phyloP scores from a whole-genome alignment of 371 early-diverging fungal species.

The Coemansia sp. region DNA sequence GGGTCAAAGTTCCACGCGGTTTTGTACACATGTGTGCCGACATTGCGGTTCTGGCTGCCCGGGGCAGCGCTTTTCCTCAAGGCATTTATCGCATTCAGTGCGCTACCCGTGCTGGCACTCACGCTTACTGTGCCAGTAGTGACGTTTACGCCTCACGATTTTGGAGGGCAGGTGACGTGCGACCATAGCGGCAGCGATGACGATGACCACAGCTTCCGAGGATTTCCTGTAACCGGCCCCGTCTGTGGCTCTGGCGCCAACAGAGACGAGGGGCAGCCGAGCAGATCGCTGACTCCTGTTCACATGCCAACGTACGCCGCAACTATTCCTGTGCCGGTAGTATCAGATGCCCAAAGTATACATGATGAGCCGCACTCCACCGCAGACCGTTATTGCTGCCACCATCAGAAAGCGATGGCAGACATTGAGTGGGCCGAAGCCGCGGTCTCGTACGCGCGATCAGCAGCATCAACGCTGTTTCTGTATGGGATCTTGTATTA shows the following conservation, averaged over 20 bases:
- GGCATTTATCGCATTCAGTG: constrained; percentile 30
- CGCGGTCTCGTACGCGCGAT: constrained; percentile 15
- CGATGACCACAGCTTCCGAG: neutral
- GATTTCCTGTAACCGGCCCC: neutral
- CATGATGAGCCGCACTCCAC: neutral
- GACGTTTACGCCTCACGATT: neutral
- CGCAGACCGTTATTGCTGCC: neutral
- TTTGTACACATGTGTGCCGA: constrained; percentile 31
- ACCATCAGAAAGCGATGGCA: neutral
- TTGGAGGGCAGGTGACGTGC: neutral
- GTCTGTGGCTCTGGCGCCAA: neutral
- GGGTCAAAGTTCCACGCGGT: constrained; percentile 1
- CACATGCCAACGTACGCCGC: neutral
- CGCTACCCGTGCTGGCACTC: constrained; percentile 45
- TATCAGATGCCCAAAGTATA: neutral
- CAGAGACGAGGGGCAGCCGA: neutral
- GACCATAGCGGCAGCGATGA: neutral
- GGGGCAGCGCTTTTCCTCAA: constrained; percentile 19
- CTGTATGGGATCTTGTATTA: constrained; percentile 12
- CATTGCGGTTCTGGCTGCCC: constrained; percentile 34
- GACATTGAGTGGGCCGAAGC: constrained; percentile 21
- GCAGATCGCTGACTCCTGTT: neutral
- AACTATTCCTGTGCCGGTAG: neutral
- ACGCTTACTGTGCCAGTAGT: constrained; percentile 52
- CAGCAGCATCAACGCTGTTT: constrained; percentile 17